Conservation (phyloP, 108 stramenopile genomes). For the Fistulifera pelliculosa region DNA sequence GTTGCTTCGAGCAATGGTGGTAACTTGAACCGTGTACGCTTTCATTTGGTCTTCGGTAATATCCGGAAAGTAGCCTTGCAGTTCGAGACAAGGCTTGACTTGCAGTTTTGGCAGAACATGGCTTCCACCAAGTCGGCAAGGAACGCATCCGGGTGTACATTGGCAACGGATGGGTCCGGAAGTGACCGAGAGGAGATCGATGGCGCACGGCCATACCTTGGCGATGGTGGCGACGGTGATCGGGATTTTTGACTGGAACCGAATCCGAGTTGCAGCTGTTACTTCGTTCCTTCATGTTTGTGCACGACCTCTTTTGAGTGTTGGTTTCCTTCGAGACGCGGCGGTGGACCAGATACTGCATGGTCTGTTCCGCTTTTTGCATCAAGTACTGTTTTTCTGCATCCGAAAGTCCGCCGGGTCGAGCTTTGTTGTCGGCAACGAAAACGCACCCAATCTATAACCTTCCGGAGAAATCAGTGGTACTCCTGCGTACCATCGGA, state of each 20-base stretch:
- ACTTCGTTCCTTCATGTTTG: background rate
- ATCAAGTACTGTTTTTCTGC: background rate
- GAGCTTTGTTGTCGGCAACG: constrained; percentile 3
- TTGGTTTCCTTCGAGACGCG: background rate
- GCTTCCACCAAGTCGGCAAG: constrained; percentile 26
- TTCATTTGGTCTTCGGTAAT: constrained; percentile 51
- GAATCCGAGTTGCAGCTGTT: too few species aligned
- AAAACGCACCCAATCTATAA: constrained; percentile 9
- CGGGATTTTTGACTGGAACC: background rate
- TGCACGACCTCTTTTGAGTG: background rate
- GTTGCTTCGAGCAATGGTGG: constrained; percentile 39
- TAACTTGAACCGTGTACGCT: constrained; percentile 44
- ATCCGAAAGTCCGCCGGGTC: constrained; percentile 1
- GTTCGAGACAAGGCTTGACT: constrained; percentile 21
- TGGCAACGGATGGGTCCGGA: constrained; percentile 8
- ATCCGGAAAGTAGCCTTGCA: constrained; percentile 29
- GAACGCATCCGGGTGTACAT: constrained; percentile 33
- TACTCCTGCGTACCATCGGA: constrained; percentile 72
- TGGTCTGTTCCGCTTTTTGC: background rate
- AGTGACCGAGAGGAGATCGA: constrained; percentile 1
- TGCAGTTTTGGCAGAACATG: constrained; percentile 22
- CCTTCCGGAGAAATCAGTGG: constrained; percentile 53
- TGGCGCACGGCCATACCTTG: background rate
- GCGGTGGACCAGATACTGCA: constrained; percentile 6
- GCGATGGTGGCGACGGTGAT: background rate